phyloP scores from a whole-genome alignment of 805 yeast species.

The Alloascoidea africana region DNA sequence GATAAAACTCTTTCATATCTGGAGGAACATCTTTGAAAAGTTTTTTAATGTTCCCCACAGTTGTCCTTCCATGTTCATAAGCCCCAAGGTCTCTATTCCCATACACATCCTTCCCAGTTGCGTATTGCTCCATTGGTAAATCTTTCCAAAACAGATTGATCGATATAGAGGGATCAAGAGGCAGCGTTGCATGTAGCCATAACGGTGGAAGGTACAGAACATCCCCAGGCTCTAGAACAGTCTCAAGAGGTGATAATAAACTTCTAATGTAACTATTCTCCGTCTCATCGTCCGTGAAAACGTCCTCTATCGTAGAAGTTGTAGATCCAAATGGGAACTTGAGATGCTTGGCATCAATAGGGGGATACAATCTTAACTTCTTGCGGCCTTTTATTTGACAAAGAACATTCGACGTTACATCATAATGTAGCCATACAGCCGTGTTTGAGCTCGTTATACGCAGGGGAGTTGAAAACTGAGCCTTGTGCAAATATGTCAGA shows the following conservation, averaged over 20 bases:
- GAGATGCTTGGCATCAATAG: constrained; percentile 15
- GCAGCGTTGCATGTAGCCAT: constrained; percentile 23
- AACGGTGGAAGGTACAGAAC: constrained; percentile 20
- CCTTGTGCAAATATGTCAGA: constrained; percentile 9
- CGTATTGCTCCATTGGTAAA: constrained; percentile 12
- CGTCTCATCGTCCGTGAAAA: constrained; percentile 12
- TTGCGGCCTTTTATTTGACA: constrained; percentile 20
- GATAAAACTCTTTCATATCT: constrained; percentile 15
- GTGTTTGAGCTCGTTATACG: constrained; percentile 18
- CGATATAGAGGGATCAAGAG: constrained; percentile 17
- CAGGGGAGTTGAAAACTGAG: constrained; percentile 19
- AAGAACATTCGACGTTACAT: constrained; percentile 20
- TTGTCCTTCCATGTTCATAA: constrained; percentile 17
- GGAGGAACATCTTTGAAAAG: constrained; percentile 13
- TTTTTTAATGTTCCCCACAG: constrained; percentile 11
- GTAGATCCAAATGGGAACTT: constrained; percentile 18
- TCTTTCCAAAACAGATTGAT: constrained; percentile 22
- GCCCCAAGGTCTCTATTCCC: constrained; percentile 21
- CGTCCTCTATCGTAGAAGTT: constrained; percentile 17
- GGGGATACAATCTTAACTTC: constrained; percentile 19
- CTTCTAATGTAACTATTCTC: constrained; percentile 4
- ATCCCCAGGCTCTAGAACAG: constrained; percentile 20
- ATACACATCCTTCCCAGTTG: constrained; percentile 19
- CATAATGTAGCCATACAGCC: constrained; percentile 22
- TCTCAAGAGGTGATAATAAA: constrained; percentile 15